Base-by-base conservation (phyloP, 1,284 basidiomycete species). In the Trichosporon faecale region DNA sequence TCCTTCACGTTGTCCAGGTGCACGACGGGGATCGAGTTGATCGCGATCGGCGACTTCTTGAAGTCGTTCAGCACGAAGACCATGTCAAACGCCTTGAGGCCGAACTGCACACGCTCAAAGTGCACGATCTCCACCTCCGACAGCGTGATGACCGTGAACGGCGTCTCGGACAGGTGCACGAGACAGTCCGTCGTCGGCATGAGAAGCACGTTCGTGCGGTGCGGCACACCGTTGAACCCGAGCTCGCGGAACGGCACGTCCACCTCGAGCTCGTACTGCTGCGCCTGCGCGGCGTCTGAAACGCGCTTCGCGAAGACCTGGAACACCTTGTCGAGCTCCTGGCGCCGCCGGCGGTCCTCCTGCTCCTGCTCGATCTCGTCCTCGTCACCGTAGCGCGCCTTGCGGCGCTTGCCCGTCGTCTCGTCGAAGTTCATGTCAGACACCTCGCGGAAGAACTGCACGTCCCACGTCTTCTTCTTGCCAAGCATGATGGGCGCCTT, bases 301-400 rank as follows among this genome's bases (percentile, higher is more conserved):
- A 99, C 89, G 80, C 94, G 93, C 80, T 97, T 92, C 0, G 95
- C 92, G 83, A 98, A 99, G 25, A 89, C 85, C 81, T 94, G 95
- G 85, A 99, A 96, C 81, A 97, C 93, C 81, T 92, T 95, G 87
- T 99, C 99, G 49, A 98, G 86, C 83, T 92, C 87, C 68, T 91
- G 91, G 66, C 95, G 86, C 29, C 94, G 89, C 81, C 92, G 92
- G 69, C 95, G 88, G 84, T 99, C 97, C 81, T 96, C 94, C 81
- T 98, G 96, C 81, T 99, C 97, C 84, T 97, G 91, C 85, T 99
- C 96, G 74, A 99, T 95, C 85, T 99, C 97, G 81, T 99, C 97
- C 83, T 99, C 97, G 80, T 99, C 97, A 52, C 96, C 96, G 79
- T 97, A 98, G 68, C 95, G 90, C 75, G 96, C 93, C 84, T 97